A percentile compares a stretch with the other conserved stretches of the same genome.
These are phyloP conservation scores for Stephania cephalantha DNA, from an alignment of 164 flowering plant genomes.

Conservation along the genomic window DNA sequence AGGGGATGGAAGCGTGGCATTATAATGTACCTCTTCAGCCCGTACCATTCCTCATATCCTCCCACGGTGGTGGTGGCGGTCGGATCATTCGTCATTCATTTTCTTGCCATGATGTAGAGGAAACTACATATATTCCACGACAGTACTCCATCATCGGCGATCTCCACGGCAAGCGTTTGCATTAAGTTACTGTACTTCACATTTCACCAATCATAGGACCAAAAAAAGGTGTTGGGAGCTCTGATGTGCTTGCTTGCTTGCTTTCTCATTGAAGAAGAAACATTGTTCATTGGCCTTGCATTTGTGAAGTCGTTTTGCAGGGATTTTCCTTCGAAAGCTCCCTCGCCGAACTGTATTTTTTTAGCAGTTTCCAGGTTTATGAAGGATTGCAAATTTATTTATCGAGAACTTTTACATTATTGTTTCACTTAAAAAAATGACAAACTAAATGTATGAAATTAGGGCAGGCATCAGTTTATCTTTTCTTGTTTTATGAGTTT, in stretches of 20 bases:
- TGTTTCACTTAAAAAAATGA: too few species aligned
- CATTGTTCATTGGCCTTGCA: background rate
- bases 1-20: background rate
- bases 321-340: too few species aligned
- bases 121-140: background rate
- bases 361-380: too few species aligned
- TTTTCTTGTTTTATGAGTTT: too few species aligned
- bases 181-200: background rate
- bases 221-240: background rate
- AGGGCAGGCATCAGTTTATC: background rate
- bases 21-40: background rate
- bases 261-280: background rate
- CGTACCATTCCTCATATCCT: background rate
- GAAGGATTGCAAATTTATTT: background rate
- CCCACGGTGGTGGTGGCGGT: background rate
- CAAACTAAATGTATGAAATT: background rate
- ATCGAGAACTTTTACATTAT: too few species aligned
- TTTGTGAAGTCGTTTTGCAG: background rate
- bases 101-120: background rate
- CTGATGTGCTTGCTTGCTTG: background rate
- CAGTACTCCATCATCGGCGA: background rate
- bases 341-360: too few species aligned
- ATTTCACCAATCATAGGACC: background rate
- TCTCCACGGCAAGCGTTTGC: background rate
- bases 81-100: background rate